A percentile compares a stretch with the other conserved stretches of the same genome.
These are phyloP conservation scores for Phytophthora gonapodyides DNA, from an alignment of 352 stramenopile species.

Conservation along the genomic window DNA sequence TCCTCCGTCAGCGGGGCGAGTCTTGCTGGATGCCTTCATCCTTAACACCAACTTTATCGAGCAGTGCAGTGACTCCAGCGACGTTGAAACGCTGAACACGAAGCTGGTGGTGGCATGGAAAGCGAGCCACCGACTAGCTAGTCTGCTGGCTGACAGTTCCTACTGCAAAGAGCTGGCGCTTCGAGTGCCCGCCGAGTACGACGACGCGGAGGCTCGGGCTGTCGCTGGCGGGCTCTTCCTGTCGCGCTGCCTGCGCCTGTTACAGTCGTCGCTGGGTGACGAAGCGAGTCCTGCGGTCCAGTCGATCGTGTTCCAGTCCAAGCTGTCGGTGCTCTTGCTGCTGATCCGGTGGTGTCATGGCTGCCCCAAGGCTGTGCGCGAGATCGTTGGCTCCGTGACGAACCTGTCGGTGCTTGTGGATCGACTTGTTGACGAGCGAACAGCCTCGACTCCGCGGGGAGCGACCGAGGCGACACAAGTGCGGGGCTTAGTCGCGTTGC, in stretches of 20 bases:
- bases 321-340: conserved; percentile 53
- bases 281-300: conserved; percentile 18
- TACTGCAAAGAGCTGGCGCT: conserved; percentile 77
- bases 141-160: conserved; percentile 48
- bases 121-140: conserved; percentile 60
- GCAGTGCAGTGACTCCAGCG: conserved; percentile 14
- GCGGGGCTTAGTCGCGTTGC: conserved; percentile 49
- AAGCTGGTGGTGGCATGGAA: conserved; percentile 61
- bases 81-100: conserved; percentile 28
- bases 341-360: conserved; percentile 65
- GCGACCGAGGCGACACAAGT: conserved; percentile 40
- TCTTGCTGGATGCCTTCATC: conserved; percentile 60
- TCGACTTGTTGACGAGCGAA: conserved; percentile 22
- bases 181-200: conserved; percentile 58
- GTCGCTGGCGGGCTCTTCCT: conserved; percentile 66
- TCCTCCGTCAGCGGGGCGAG: conserved; percentile 42
- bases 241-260: conserved; percentile 56
- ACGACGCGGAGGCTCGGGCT: conserved; percentile 47
- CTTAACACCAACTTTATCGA: conserved; percentile 51
- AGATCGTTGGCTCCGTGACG: conserved; percentile 60
- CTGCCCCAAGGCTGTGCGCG: conserved; percentile 60
- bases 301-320: conserved; percentile 58
- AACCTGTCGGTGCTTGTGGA: conserved; percentile 65
- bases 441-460: conserved; percentile 11
- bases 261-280: conserved; percentile 24